A percentile compares a stretch with the other conserved stretches of the same genome.
phyloP scores from a whole-genome alignment of 768 basidiomycete genomes.

The Leccinum aurantiacum region DNA sequence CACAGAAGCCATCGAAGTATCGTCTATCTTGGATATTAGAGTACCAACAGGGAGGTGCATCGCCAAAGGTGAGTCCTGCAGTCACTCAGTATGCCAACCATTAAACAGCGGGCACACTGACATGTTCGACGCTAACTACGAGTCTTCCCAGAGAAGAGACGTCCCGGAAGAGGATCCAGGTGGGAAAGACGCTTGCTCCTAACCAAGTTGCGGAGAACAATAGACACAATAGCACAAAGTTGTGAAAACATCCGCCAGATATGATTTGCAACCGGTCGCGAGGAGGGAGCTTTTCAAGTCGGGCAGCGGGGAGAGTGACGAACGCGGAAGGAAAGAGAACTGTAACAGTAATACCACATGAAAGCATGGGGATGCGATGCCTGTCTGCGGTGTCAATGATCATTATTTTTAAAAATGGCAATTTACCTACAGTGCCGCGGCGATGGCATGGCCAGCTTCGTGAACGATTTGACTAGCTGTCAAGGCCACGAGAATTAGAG shows the following conservation, averaged over 20 bases:
- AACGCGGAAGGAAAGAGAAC: conserved; percentile 73
- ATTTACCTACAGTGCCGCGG: conserved; percentile 66
- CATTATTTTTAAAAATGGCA: background rate
- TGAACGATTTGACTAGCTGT: conserved; percentile 69
- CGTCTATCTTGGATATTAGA: conserved; percentile 66
- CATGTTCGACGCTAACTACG: conserved; percentile 54
- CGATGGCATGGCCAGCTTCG: conserved; percentile 76
- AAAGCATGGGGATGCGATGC: conserved; percentile 60
- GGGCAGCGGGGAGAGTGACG: conserved; percentile 54
- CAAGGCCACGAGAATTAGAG: conserved; percentile 61
- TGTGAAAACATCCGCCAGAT: conserved; percentile 78
- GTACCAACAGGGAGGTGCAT: conserved; percentile 55
- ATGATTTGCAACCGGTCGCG: conserved; percentile 57
- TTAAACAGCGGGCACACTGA: conserved; percentile 33
- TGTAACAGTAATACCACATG: conserved; percentile 60
- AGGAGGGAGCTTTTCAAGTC: conserved; percentile 38
- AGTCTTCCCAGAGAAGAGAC: conserved; percentile 50
- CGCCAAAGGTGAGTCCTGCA: conserved; percentile 62
- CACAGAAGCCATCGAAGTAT: conserved; percentile 43
- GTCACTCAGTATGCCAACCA: conserved; percentile 7
- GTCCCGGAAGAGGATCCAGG: conserved; percentile 50
- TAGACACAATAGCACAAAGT: conserved; percentile 57
- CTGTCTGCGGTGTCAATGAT: conserved; percentile 38
- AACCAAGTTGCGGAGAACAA: conserved; percentile 39
- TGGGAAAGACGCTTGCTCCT: conserved; percentile 28